Evolutionary conservation across 768 basidiomycete genomes (phyloP), one percentile per base, ranked within the genome.

Genomic region (Phaeotremella fagi): DNA sequence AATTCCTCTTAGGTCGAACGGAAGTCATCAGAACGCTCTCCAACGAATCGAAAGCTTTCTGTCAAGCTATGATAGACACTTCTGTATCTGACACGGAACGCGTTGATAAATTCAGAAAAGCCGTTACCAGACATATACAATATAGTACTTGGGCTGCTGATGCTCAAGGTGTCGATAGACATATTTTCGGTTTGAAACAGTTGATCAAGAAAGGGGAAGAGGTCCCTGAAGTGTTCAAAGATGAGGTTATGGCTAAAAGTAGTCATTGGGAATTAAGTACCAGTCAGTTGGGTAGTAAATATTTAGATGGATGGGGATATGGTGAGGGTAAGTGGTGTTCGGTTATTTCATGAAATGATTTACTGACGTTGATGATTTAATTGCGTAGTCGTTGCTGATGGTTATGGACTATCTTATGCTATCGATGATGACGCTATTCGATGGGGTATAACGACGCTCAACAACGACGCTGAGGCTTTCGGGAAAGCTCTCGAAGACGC

Each of bases 291-390:
- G 85, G 84, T 45, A 85, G 83, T 38, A 79, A 79, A 46, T 91
- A 80, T 73, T 78, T 99, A 28, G 88, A 92, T 63, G 90, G 90
- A 20, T 98, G 94, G 94, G 95, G 94, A 14, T 97, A 97, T 70
- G 90, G 91, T 6, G 89, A 94, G 81, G 88, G 88, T 88, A 54
- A 59, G 80, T 74, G 28, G 16, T 31, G 28, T 4, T 36, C 50
- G 20, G 49, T 55, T 25, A 33, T 18, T 47, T 54, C 24, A 28
- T 16, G 23, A 11, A 22, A 11, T 52, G 15, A 15, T 37, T 6
- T 49, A 36, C 28, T 46, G 29, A 50, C 23, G 22, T 1, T 7
- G 9, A 15, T n/a, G n/a, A n/a, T n/a, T n/a, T n/a, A 14, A 24
- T 22, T 4, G 23, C n/a, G 18, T 24, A 80, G 92, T 98, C 25